Evolutionary conservation across 345 rosid genomes (phyloP), one percentile per base, ranked within the genome.

Genomic region (Linum trigynum): DNA sequence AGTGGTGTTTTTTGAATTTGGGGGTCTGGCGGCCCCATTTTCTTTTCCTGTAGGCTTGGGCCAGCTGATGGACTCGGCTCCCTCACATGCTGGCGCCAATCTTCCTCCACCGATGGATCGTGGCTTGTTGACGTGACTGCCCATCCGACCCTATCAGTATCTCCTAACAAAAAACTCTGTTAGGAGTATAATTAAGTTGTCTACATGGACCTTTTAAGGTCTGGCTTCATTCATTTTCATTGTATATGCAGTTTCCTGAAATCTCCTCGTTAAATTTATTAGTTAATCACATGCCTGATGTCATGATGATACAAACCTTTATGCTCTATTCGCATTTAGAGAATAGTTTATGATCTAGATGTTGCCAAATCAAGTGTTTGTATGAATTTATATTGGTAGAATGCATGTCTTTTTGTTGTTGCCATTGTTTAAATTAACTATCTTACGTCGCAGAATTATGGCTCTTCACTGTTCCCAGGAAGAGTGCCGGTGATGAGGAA

Each of bases 401-500:
- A 23, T 23, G 32, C 32, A 23, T 23, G 32, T 23, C 32, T 23
- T 23, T 23, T 23, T 23, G 1, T 23, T 23, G 32, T 23, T 9
- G 45, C 17, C 17, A 7, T 41, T 53, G 23, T 16, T 16, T 55
- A 55, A 69, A 3, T 59, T 39, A 14, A 42, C 38, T 9, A 41
- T 70, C 16, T 39, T 23, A 23, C 35, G 39, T 60, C 10, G 39
- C 69, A 40, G 41, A 17, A 56, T 17, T 38, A 65, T 61, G 57
- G 51, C 11, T 62, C 57, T 39, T 75, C 57, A 67, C 32, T 40
- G 70, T 69, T 59, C 65, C 38, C 79, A 92, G 97, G 82, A 92
- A 83, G 72, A 84, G 94, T 76, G 78, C 83, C 57, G 91, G 85
- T 42, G 88, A 87, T 85, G 98, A 92, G 82, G 91, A 87, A 72